Base-by-base conservation (phyloP, 495 filamentous ascomycete species). In the Daldinia concentrica region DNA sequence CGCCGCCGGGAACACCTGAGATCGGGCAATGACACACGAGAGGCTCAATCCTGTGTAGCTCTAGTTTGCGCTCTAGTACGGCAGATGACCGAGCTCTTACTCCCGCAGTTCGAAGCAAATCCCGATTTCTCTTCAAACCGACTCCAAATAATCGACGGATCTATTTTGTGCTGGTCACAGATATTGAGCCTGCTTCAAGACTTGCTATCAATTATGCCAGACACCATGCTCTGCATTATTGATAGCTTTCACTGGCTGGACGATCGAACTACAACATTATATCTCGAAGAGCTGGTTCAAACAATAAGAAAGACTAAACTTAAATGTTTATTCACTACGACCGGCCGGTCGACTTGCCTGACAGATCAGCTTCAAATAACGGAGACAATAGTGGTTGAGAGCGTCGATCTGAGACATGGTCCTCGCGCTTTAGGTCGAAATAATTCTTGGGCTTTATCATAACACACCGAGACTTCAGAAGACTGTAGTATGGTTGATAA, bases 151-250 rank as follows among this genome's bases (percentile, higher is more conserved):
- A 29, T 55, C 12, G 51, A 55, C 4, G 51, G 51, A 7, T 55
- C 51, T 4, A 55, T 55, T 17, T 6, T 55, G 27, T 55, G 51
- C 15, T 55, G 51, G 24, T 32, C 27, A 5, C 51, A 55, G 51
- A 55, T 55, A 27, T 26, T 55, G 14, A 32, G 5, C 6, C 27
- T 55, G 6, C 4, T 55, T n/a, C 51, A 26, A 27, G 51, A 55
- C 27, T n/a, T 55, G 27, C n/a, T 55, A 29, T 27, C 27, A 0
- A 26, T 55, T 55, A 55, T 55, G 51, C 51, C 27, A n/a, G 27
- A 32, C 26, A 55, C 51, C 0, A 55, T 55, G 26, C 26, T 55
- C 51, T 55, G 51, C 11, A 11, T 55, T n/a, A 55, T 55, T 32
- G 51, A 55, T n/a, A 14, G 51, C 2, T 55, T 32, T 32, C 51